A percentile compares a stretch with the other conserved stretches of the same genome.
Evolutionary conservation across 2,329 filamentous ascomycete genomes (phyloP).

Genomic region (Scleromitrula shiraiana): DNA sequence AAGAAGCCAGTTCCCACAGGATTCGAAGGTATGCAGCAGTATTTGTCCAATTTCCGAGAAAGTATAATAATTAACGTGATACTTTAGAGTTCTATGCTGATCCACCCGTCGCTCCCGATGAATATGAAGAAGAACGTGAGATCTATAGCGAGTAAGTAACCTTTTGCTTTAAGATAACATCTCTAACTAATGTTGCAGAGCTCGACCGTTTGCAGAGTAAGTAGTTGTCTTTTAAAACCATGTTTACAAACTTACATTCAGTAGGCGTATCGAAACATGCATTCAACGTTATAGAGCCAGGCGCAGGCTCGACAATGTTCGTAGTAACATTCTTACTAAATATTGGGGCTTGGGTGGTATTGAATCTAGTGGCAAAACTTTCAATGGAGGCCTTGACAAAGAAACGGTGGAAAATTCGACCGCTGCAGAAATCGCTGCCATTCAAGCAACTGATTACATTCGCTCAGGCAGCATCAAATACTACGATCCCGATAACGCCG

Average conservation of each 20-base stretch:
- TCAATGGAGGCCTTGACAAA: conserved; percentile 49
- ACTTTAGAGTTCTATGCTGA: conserved; percentile 65
- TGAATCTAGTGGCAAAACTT: conserved; percentile 52
- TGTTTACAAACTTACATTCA: conserved; percentile 11
- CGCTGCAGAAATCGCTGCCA: conserved; percentile 54
- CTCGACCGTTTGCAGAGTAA: conserved; percentile 50
- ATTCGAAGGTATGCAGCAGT: conserved; percentile 54
- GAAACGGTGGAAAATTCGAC: conserved; percentile 55
- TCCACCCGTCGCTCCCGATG: conserved; percentile 62
- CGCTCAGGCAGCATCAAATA: conserved; percentile 38
- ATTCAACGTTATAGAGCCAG: conserved; percentile 74
- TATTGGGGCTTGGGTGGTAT: conserved; percentile 82
- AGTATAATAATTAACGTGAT: conserved; percentile 11
- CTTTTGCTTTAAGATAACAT: conserved; percentile 17
- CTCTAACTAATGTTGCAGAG: conserved; percentile 29
- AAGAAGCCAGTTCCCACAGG: conserved; percentile 42
- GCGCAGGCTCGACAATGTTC: conserved; percentile 61
- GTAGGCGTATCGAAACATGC: conserved; percentile 70
- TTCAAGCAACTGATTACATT: conserved; percentile 55
- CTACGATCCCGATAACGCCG: conserved; percentile 41
- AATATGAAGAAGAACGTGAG: conserved; percentile 56
- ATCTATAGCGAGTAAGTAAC: conserved; percentile 57
- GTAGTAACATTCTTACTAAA: conserved; percentile 61
- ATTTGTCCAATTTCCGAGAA: not conserved
- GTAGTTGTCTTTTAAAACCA: conserved; percentile 14